These are phyloP conservation scores for Henningerozyma blattae DNA, from an alignment of 805 yeast genomes.

Conservation along the genomic window DNA sequence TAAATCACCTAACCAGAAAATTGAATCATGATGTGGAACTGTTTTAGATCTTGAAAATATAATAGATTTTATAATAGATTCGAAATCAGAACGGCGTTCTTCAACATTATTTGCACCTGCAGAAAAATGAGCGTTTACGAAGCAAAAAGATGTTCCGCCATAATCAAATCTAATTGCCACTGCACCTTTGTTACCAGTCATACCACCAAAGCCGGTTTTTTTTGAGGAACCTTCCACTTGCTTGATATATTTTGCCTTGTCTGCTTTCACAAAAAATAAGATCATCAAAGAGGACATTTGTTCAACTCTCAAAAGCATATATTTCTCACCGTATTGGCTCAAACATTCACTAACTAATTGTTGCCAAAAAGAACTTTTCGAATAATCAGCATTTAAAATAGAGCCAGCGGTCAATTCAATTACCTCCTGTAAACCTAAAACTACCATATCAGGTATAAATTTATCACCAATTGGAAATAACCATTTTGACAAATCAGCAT, in stretches of 20 bases:
- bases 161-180: slow-evolving; percentile 82
- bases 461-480: slow-evolving; percentile 60
- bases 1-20: slow-evolving; percentile 91
- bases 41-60: slow-evolving; percentile 65
- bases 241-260: slow-evolving; percentile 40
- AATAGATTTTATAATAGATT: slow-evolving; percentile 62
- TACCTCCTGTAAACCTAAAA: slow-evolving; percentile 90
- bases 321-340: slow-evolving; percentile 41
- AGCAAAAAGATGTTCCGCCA: slow-evolving; percentile 70
- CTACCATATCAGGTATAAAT: slow-evolving; percentile 61
- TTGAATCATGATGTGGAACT: slow-evolving; percentile 74
- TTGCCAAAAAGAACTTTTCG: slow-evolving; percentile 74
- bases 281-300: slow-evolving; percentile 60
- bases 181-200: slow-evolving; percentile 95
- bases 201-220: slow-evolving; percentile 94
- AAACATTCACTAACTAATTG: slow-evolving; percentile 48
- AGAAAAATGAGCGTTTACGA: slow-evolving; percentile 85
- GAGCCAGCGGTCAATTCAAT: slow-evolving; percentile 90
- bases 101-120: slow-evolving; percentile 77
- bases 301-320: slow-evolving; percentile 60
- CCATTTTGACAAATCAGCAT: slow-evolving; percentile 60
- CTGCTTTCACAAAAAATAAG: slow-evolving; percentile 47
- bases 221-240: slow-evolving; percentile 91
- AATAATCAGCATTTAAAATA: slow-evolving; percentile 73
- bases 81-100: slow-evolving; percentile 80